Percentiles rank a stretch among this genome's conserved stretches.
These are phyloP conservation scores for Zymoseptoria passerinii DNA, from an alignment of 2,329 filamentous ascomycete genomes.

Conservation along the genomic window DNA sequence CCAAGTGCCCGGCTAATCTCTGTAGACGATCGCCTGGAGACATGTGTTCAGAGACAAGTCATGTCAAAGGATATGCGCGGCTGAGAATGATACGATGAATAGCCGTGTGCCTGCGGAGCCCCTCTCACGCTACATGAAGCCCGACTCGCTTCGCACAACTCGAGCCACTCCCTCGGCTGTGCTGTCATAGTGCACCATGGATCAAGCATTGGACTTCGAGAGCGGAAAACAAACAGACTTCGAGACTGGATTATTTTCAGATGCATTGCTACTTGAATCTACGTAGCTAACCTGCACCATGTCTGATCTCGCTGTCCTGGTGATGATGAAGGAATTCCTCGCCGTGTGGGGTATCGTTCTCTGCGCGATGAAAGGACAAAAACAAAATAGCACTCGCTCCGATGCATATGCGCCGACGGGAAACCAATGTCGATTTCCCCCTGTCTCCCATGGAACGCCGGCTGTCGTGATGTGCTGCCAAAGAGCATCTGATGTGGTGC, in stretches of 20 bases:
- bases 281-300: not conserved
- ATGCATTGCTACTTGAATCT: not conserved
- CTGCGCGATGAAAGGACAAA: not conserved
- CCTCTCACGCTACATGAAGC: not conserved
- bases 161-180: not conserved
- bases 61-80: not conserved
- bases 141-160: not conserved
- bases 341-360: not conserved
- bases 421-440: not conserved
- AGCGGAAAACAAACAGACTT: not conserved
- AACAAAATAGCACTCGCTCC: not conserved
- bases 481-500: not conserved
- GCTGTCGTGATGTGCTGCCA: not conserved
- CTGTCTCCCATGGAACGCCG: not conserved
- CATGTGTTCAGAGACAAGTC: not conserved
- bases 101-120: not conserved
- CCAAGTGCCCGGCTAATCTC: not conserved
- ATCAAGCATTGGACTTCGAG: not conserved
- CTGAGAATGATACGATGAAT: not conserved
- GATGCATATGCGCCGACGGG: not conserved
- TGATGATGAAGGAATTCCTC: not conserved
- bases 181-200: not conserved
- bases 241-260: not conserved
- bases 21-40: not conserved
- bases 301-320: not conserved